Conservation (phyloP, 73 alveolate species). For the Stentor coeruleus region DNA sequence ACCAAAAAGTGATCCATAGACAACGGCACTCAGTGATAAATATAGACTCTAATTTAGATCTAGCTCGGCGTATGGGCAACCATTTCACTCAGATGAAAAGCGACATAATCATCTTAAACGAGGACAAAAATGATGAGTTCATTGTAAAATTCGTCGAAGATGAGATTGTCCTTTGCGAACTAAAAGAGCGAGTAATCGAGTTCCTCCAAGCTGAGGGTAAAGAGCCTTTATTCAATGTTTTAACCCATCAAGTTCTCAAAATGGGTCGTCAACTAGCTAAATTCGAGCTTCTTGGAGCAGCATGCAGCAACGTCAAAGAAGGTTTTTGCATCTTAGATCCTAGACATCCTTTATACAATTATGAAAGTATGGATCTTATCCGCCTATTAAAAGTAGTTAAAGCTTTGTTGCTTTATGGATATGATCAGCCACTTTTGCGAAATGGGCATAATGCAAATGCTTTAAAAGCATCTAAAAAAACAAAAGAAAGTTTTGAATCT, state of each 20-base stretch:
- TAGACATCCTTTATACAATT: neutral
- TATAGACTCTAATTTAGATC: neutral
- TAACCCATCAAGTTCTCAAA: constrained; percentile 10
- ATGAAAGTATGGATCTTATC: neutral
- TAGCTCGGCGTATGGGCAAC: neutral
- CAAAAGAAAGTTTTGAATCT: neutral
- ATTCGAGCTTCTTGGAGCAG: constrained; percentile 18
- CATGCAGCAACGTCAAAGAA: neutral
- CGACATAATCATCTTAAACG: neutral
- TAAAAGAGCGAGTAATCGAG: neutral
- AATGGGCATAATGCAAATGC: neutral
- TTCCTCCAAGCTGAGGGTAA: neutral
- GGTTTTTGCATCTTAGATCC: neutral
- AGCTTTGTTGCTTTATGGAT: neutral
- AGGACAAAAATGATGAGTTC: neutral
- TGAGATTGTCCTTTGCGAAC: neutral
- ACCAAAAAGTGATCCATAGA: neutral
- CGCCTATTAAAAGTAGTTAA: neutral
- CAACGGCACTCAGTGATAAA: neutral
- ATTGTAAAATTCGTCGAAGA: neutral
- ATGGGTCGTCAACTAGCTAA: constrained; percentile 20
- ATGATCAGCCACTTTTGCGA: neutral
- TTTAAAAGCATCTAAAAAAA: neutral
- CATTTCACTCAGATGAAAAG: neutral
- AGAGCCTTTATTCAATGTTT: neutral